Evolutionary conservation across 108 stramenopile species (phyloP).

Genomic region (Pseudonitzschia delicatissima): DNA sequence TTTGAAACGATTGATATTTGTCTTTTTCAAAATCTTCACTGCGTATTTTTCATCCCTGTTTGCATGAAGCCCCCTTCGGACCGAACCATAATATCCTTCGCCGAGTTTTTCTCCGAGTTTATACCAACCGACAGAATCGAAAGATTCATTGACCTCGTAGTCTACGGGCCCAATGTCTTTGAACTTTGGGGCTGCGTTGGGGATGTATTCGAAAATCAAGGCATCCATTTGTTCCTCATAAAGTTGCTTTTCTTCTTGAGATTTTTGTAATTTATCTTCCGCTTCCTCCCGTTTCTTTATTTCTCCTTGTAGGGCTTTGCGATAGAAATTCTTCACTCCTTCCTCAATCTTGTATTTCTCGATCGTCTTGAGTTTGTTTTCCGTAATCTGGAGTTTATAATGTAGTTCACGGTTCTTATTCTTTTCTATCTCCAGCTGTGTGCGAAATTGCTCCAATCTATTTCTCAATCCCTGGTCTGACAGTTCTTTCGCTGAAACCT

Average conservation of each 20-base stretch:
- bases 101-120: conserved; percentile 44
- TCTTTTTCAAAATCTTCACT: conserved; percentile 87
- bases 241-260: conserved; percentile 20
- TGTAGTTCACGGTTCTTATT: conserved; percentile 4
- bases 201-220: conserved; percentile 23
- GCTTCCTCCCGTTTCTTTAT: not conserved
- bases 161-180: conserved; percentile 27
- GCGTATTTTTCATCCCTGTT: conserved; percentile 37
- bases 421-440: conserved; percentile 14
- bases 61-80: conserved; percentile 26
- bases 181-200: conserved; percentile 10
- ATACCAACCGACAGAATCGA: conserved; percentile 42
- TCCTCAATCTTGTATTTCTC: not conserved
- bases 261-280: conserved; percentile 6
- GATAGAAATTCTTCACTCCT: not conserved
- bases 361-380: not conserved
- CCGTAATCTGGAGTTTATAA: conserved; percentile 9
- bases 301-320: conserved; percentile 4
- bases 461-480: conserved; percentile 6
- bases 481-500: not conserved
- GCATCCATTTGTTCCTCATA: conserved; percentile 23
- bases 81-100: conserved; percentile 48
- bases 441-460: not conserved
- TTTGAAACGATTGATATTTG: conserved; percentile 80
- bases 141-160: conserved; percentile 12